These are phyloP conservation scores for Blastobotrys elegans DNA, from an alignment of 1,139 yeast species.

Conservation along the genomic window DNA sequence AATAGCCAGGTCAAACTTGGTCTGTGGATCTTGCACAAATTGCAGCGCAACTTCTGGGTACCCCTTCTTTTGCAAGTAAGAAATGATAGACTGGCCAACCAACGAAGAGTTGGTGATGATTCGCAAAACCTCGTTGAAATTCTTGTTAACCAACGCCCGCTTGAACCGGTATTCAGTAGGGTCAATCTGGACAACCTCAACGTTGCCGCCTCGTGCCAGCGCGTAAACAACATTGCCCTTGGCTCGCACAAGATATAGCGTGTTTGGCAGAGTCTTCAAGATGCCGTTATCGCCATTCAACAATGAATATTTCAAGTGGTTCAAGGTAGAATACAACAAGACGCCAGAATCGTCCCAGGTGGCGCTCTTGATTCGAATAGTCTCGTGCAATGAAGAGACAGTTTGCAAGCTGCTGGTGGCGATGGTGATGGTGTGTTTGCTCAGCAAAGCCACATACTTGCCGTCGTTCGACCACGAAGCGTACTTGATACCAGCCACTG, in stretches of 20 bases:
- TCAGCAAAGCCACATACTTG: constrained; percentile 77
- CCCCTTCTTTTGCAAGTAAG: constrained; percentile 91
- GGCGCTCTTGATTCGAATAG: constrained; percentile 94
- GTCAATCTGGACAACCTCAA: constrained; percentile 73
- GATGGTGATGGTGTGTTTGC: constrained; percentile 89
- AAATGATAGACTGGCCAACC: constrained; percentile 96
- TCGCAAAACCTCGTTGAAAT: constrained; percentile 87
- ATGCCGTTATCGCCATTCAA: constrained; percentile 94
- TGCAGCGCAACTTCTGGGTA: constrained; percentile 86
- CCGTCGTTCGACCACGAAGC: constrained; percentile 88
- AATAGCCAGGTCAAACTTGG: constrained; percentile 90
- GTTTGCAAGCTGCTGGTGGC: constrained; percentile 75
- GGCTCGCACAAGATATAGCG: constrained; percentile 78
- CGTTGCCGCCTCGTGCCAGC: constrained; percentile 79
- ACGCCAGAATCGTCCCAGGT: constrained; percentile 97
- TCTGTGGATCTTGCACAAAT: constrained; percentile 94
- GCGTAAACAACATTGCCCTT: constrained; percentile 69
- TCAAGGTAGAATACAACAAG: constrained; percentile 85
- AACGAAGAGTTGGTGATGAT: constrained; percentile 83
- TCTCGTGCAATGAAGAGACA: constrained; percentile 87
- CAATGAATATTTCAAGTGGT: constrained; percentile 90
- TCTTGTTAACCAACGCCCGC: constrained; percentile 82
- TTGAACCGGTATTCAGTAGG: constrained; percentile 98
- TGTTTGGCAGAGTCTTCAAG: constrained; percentile 84
- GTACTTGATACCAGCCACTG: constrained; percentile 71